Percentiles rank a stretch among this genome's conserved stretches.
Conservation (phyloP, 345 rosid genomes). For the Isatis tinctoria region DNA sequence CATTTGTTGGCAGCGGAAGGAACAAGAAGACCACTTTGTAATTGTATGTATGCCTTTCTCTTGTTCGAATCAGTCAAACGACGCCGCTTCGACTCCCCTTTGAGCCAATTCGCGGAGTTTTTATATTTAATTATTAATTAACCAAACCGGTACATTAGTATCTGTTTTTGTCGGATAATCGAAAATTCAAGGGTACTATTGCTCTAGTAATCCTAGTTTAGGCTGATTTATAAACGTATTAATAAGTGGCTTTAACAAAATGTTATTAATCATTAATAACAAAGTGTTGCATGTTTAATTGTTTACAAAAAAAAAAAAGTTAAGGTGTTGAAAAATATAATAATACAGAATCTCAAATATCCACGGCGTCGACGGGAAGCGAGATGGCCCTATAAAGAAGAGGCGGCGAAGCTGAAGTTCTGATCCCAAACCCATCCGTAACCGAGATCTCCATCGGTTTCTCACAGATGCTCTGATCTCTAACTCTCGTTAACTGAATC, state of each 20-base stretch:
- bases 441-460: constrained; percentile 24
- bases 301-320: too few relatives aligned
- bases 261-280: too few relatives aligned
- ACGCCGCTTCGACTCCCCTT: constrained; percentile 8
- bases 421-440: constrained; percentile 14
- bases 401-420: constrained; percentile 52
- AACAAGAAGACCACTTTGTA: constrained; percentile 3
- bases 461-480: constrained; percentile 35
- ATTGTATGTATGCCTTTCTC: neutral
- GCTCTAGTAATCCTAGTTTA: too few relatives aligned
- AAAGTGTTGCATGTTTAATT: too few relatives aligned
- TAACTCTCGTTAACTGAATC: constrained; percentile 56
- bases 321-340: neutral
- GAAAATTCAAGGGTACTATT: too few relatives aligned
- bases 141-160: neutral
- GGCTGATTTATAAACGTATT: too few relatives aligned
- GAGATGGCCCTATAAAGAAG: constrained; percentile 73
- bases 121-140: neutral
- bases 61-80: neutral
- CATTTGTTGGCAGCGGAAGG: constrained; percentile 16
- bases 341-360: constrained; percentile 48
- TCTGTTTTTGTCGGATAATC: too few relatives aligned
- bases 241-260: too few relatives aligned
- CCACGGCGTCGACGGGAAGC: constrained; percentile 84
- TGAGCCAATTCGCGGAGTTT: neutral